These are phyloP conservation scores for Wilhelminamyces savonicus DNA, from an alignment of 805 yeast species.

Conservation along the genomic window DNA sequence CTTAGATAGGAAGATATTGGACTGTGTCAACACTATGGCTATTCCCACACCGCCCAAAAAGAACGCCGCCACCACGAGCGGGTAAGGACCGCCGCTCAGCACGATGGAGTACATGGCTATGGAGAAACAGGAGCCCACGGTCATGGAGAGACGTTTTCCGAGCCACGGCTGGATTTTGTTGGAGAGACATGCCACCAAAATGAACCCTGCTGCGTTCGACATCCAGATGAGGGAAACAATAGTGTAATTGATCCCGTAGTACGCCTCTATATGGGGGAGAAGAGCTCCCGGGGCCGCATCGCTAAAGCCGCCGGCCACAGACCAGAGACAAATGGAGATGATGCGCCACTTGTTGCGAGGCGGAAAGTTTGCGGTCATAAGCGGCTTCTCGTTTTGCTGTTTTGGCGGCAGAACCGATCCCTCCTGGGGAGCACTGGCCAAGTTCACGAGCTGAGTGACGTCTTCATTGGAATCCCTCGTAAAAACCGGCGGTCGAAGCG, in stretches of 20 bases:
- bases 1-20: conserved; percentile 45
- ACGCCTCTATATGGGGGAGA: conserved; percentile 46
- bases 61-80: conserved; percentile 43
- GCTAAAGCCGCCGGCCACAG: conserved; percentile 36
- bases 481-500: too few species aligned
- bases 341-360: conserved; percentile 39
- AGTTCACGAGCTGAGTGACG: too few species aligned
- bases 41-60: conserved; percentile 55
- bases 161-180: conserved; percentile 36
- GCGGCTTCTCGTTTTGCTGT: background rate
- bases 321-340: conserved; percentile 34
- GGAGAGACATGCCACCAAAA: conserved; percentile 43
- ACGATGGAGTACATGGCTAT: conserved; percentile 39
- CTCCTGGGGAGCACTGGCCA: too few species aligned
- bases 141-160: conserved; percentile 35
- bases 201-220: conserved; percentile 50
- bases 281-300: conserved; percentile 61
- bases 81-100: conserved; percentile 43
- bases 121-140: conserved; percentile 26
- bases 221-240: conserved; percentile 56
- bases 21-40: conserved; percentile 44
- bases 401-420: too few species aligned
- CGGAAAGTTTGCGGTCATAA: conserved; percentile 37
- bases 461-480: too few species aligned
- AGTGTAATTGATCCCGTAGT: conserved; percentile 43